Evolutionary conservation across 305 asterid species (phyloP), one percentile per base, ranked within the genome.

Genomic region (Fraxinus platypoda): DNA sequence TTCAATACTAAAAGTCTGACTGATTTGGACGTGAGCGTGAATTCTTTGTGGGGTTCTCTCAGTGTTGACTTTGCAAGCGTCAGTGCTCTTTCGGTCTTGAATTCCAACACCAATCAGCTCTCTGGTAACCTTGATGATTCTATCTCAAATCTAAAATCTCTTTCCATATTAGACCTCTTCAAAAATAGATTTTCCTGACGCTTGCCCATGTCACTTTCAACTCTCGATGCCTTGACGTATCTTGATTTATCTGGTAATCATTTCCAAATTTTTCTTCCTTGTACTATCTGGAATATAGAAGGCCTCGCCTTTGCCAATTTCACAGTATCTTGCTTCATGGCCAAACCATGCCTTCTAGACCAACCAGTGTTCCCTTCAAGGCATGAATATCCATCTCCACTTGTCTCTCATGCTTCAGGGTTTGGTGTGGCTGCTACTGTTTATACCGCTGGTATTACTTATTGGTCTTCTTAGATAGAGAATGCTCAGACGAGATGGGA

Each of bases 231-330:
- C 74, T 88, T 94, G 87, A 91, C 96, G 3, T 91, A 90, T 88
- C 94, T 94, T 25, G 98, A 93, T 79, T 28, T 94, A 26, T 94
- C 98, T 23, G 86, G 76, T 71, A 94, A 93, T 88, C 72, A 84
- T 28, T 93, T 94, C 66, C 87, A 64, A 33, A 79, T 79, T 41
- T 37, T 81, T 35, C 92, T 94, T 77, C 98, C 95, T 13, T 92
- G 97, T 81, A 82, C 85, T 46, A 81, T 94, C 6, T 93, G 97
- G 81, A 74, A 86, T 25, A 86, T 90, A 79, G 84, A 83, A 82
- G 94, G 97, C 83, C 87, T 93, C 19, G 19, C 54, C 8, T 93
- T 83, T 81, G 79, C 87, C 43, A 94, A 93, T 77, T 94, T 94
- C 86, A 91, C 96, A 37, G 33, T 30, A 6, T 86, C 89, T 79